phyloP scores from a whole-genome alignment of 1,284 basidiomycete species.

The Microbotryum lychnidis-dioicae region DNA sequence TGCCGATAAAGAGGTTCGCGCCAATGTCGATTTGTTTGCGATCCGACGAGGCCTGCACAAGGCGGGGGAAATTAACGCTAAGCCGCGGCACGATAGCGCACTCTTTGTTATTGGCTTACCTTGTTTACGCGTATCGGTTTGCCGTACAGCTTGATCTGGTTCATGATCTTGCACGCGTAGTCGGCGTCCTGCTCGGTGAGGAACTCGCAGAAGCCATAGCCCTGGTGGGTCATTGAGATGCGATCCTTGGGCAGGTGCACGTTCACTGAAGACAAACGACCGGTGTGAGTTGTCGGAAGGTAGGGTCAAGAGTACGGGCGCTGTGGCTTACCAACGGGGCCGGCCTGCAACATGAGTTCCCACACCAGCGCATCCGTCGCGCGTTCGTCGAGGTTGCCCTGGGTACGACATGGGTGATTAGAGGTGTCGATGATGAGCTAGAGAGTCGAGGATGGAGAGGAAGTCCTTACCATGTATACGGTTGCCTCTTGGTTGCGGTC shows the following conservation, averaged over 20 bases:
- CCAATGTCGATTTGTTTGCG: conserved; percentile 97
- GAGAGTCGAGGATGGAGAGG: background rate
- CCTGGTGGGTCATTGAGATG: conserved; percentile 95
- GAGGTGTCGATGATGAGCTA: background rate
- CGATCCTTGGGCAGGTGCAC: conserved; percentile 99
- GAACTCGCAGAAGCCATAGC: conserved; percentile 99
- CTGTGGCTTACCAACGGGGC: conserved; percentile 73
- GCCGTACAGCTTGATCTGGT: conserved; percentile 97
- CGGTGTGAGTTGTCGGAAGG: background rate
- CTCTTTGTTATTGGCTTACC: conserved; percentile 30
- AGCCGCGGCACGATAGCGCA: conserved; percentile 3
- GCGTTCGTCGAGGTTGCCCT: conserved; percentile 96
- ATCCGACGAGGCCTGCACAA: conserved; percentile 71
- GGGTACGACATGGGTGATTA: conserved; percentile 3
- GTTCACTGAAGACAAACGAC: conserved; percentile 56
- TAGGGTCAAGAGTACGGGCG: background rate
- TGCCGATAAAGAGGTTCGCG: conserved; percentile 93
- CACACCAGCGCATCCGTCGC: conserved; percentile 89
- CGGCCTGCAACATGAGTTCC: conserved; percentile 98
- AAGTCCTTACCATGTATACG: conserved; percentile 66
- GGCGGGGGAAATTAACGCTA: conserved; percentile 8
- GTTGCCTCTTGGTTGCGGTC: conserved; percentile 66
- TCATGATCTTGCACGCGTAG: conserved; percentile 99
- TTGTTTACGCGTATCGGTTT: conserved; percentile 98
- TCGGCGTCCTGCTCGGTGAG: conserved; percentile 95